Conservation (phyloP, 805 yeast genomes). For the Torulaspora maleeae region DNA sequence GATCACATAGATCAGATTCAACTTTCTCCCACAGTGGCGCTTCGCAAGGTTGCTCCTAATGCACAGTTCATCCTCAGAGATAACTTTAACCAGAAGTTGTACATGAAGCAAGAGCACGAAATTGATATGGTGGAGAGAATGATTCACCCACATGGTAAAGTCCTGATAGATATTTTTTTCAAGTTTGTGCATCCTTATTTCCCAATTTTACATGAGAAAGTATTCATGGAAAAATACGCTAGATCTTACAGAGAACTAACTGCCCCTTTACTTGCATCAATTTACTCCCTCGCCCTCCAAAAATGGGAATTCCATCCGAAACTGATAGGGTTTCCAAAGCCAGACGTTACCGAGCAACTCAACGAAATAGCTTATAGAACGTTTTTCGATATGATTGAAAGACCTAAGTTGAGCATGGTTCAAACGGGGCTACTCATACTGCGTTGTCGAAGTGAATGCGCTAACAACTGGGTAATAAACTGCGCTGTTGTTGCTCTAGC, state of each 20-base stretch:
- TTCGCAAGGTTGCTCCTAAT: conserved; percentile 73
- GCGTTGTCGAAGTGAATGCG: conserved; percentile 52
- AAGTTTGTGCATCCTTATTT: conserved; percentile 84
- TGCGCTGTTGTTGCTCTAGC: conserved; percentile 84
- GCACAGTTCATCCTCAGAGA: conserved; percentile 75
- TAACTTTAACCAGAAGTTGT: conserved; percentile 69
- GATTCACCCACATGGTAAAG: conserved; percentile 89
- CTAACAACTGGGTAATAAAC: conserved; percentile 79
- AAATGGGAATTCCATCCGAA: conserved; percentile 84
- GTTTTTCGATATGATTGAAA: conserved; percentile 66
- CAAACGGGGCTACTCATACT: conserved; percentile 80
- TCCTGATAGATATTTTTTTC: conserved; percentile 73
- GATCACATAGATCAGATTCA: conserved; percentile 79
- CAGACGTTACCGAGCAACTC: conserved; percentile 60
- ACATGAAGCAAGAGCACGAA: conserved; percentile 64
- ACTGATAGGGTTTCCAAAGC: conserved; percentile 70
- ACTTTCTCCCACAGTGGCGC: conserved; percentile 56
- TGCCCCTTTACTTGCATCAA: conserved; percentile 87
- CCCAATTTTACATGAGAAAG: conserved; percentile 87
- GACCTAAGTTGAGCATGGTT: conserved; percentile 87
- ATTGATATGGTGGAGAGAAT: conserved; percentile 79
- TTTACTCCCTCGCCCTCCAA: conserved; percentile 79
- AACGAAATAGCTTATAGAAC: conserved; percentile 63
- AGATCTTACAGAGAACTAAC: conserved; percentile 88
- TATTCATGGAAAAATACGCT: conserved; percentile 83